These are phyloP conservation scores for Middelhovenomyces tepae DNA, from an alignment of 805 yeast genomes.

Conservation along the genomic window DNA sequence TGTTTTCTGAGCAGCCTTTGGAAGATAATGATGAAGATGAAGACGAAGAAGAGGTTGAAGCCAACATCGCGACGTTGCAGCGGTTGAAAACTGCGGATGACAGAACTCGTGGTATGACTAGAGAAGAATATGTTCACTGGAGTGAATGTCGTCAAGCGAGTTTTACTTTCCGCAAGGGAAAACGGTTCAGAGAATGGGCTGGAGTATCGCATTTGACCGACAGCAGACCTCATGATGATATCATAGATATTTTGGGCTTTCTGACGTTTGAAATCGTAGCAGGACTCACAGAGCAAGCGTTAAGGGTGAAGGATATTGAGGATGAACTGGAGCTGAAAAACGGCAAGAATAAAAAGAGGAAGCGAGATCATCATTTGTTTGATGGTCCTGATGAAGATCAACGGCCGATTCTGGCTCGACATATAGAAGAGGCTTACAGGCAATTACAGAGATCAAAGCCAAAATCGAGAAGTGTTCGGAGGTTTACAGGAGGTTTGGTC, in stretches of 20 bases:
- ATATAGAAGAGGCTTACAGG: constrained; percentile 86
- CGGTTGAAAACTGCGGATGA: constrained; percentile 90
- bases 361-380: constrained; percentile 46
- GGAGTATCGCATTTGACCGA: constrained; percentile 78
- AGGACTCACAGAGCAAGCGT: constrained; percentile 84
- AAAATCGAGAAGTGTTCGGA: constrained; percentile 54
- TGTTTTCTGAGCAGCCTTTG: constrained; percentile 86
- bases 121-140: constrained; percentile 97
- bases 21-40: constrained; percentile 56
- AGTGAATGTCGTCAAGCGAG: constrained; percentile 97
- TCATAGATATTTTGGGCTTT: constrained; percentile 90
- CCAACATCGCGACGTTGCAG: constrained; percentile 78
- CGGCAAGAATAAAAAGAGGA: constrained; percentile 32
- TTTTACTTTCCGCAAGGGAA: constrained; percentile 90
- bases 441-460: constrained; percentile 51
- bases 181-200: constrained; percentile 94
- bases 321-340: constrained; percentile 35
- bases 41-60: constrained; percentile 88
- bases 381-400: constrained; percentile 85
- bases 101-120: constrained; percentile 86
- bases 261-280: constrained; percentile 95
- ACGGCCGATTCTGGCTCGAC: constrained; percentile 67
- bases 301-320: constrained; percentile 65
- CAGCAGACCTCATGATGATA: constrained; percentile 90
- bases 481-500: constrained; percentile 63